Percentiles rank a stretch among this genome's conserved stretches.
Evolutionary conservation across 352 stramenopile genomes (phyloP).

Genomic region (Phytopythium cucurbitacearum): DNA sequence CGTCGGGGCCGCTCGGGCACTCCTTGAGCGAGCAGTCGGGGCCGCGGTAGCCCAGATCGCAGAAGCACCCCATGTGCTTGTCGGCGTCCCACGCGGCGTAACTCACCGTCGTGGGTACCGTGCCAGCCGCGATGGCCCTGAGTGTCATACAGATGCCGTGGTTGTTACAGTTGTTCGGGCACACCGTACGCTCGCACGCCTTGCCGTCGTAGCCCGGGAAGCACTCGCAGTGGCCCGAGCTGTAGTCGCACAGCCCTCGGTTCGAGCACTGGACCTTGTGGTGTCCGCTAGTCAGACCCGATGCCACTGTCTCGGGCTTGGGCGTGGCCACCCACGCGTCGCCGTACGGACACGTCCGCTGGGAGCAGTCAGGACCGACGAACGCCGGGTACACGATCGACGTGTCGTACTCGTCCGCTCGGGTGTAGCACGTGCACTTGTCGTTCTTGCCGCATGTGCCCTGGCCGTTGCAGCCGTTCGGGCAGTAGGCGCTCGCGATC

Average conservation of each 20-base stretch:
- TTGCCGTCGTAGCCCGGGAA: constrained; percentile 89
- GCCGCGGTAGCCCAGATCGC: constrained; percentile 92
- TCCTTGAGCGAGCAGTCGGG: constrained; percentile 95
- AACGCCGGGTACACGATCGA: constrained; percentile 41
- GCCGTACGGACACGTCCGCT: constrained; percentile 73
- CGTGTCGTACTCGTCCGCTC: constrained; percentile 43
- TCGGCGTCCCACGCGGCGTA: constrained; percentile 89
- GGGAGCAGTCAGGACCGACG: constrained; percentile 72
- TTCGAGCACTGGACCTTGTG: constrained; percentile 90
- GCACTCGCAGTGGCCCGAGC: constrained; percentile 88
- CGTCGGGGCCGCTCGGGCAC: constrained; percentile 89
- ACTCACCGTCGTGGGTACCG: neutral
- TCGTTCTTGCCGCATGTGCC: constrained; percentile 86
- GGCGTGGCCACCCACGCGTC: constrained; percentile 60
- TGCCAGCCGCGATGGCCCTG: constrained; percentile 61
- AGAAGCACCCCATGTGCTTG: constrained; percentile 95
- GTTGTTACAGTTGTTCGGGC: constrained; percentile 93
- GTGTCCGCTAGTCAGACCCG: constrained; percentile 37
- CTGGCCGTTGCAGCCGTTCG: constrained; percentile 83
- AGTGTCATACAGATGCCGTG: constrained; percentile 93
- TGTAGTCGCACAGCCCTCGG: constrained; percentile 90
- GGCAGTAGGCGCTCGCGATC: constrained; percentile 57
- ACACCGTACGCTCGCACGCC: constrained; percentile 89
- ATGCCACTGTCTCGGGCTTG: constrained; percentile 41
- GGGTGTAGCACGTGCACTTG: constrained; percentile 91